Conservation (phyloP, 2,329 filamentous ascomycete genomes). For the Alternaria sp. region DNA sequence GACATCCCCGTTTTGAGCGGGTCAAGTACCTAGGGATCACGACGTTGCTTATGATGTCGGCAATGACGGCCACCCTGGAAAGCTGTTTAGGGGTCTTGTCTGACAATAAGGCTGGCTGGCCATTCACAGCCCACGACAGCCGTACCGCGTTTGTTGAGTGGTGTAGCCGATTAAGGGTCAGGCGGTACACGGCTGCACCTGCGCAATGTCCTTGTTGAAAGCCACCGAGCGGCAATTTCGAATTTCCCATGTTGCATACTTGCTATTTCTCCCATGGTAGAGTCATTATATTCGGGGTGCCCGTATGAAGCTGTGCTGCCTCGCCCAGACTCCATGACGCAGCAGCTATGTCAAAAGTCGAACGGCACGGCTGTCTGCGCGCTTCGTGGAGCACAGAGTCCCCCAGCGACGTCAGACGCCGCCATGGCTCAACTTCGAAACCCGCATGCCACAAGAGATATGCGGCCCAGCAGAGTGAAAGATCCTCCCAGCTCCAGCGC, state of each 20-base stretch:
- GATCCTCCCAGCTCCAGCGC: conserved; percentile 11
- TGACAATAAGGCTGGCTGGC: conserved; percentile 13
- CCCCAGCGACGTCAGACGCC: conserved; percentile 13
- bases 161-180: conserved; percentile 9
- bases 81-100: conserved; percentile 23
- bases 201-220: conserved; percentile 1
- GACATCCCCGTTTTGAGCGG: conserved; percentile 14
- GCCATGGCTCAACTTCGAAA: conserved; percentile 4
- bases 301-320: background rate
- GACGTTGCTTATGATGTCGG: conserved; percentile 25
- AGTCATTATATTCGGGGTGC: background rate
- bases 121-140: conserved; percentile 10
- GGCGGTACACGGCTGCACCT: conserved; percentile 2
- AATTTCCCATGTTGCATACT: background rate
- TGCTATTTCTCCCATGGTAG: background rate
- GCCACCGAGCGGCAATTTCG: conserved; percentile 5
- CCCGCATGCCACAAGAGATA: conserved; percentile 11
- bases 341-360: background rate
- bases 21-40: conserved; percentile 10
- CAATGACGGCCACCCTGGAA: conserved; percentile 22
- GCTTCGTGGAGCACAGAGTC: background rate
- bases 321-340: conserved; percentile 6
- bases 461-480: conserved; percentile 24
- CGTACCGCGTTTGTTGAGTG: conserved; percentile 7
- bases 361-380: background rate